These are phyloP conservation scores for Cyberlindnera sargentensis DNA, from an alignment of 805 yeast species.

Conservation along the genomic window DNA sequence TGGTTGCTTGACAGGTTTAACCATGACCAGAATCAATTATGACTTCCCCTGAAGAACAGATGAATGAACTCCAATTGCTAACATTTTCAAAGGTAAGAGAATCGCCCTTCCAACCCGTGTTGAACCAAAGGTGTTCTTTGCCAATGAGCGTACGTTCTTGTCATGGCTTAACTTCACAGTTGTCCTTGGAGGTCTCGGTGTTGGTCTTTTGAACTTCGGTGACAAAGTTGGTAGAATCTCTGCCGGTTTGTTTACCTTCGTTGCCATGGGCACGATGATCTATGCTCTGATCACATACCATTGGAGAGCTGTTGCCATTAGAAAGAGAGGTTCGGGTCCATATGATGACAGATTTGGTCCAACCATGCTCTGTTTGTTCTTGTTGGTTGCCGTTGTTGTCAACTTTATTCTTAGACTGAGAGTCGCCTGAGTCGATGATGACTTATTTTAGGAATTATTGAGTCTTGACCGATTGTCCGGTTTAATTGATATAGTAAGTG, in stretches of 20 bases:
- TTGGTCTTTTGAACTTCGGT: slow-evolving; percentile 94
- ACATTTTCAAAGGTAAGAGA: slow-evolving; percentile 51
- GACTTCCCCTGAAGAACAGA: no score
- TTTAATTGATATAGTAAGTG: no score
- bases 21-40: no score
- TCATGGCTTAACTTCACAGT: slow-evolving; percentile 99
- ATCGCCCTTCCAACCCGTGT: slow-evolving; percentile 97
- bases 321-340: slow-evolving; percentile 98
- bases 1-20: not conserved
- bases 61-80: not conserved
- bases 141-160: slow-evolving; percentile 95
- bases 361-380: slow-evolving; percentile 90
- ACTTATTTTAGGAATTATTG: no score
- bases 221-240: slow-evolving; percentile 87
- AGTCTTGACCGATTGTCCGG: no score
- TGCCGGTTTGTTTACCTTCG: slow-evolving; percentile 90
- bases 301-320: slow-evolving; percentile 98
- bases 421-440: slow-evolving; percentile 8
- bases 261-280: slow-evolving; percentile 96
- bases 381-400: slow-evolving; percentile 87
- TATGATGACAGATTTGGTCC: slow-evolving; percentile 99
- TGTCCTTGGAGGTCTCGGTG: slow-evolving; percentile 91
- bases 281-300: slow-evolving; percentile 95
- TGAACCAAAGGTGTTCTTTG: slow-evolving; percentile 98
- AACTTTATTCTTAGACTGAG: slow-evolving; percentile 72